Conservation (phyloP, 257 asterid species). For the Solanum ossicruentum region DNA sequence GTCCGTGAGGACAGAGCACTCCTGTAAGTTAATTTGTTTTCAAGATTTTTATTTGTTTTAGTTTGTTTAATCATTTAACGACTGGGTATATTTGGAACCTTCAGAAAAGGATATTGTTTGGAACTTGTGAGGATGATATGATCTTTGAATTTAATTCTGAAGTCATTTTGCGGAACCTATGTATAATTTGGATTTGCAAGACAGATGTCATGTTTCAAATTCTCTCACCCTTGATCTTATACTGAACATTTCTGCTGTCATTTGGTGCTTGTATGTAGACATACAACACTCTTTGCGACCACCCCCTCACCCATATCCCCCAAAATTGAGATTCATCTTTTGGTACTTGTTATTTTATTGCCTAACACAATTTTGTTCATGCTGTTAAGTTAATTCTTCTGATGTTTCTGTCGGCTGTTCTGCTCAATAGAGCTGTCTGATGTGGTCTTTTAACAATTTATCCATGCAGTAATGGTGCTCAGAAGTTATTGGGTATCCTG, state of each 20-base stretch:
- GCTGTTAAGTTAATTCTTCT: not conserved
- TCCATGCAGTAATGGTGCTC: constrained; percentile 48
- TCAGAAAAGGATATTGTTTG: not conserved
- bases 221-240: not conserved
- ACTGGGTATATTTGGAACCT: not conserved
- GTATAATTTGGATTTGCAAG: not conserved
- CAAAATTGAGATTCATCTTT: not conserved
- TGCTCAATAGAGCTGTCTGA: not conserved
- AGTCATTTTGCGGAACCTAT: not conserved
- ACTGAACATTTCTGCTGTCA: not conserved
- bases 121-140: not conserved
- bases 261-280: not conserved
- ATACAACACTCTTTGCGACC: not conserved
- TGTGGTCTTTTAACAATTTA: not conserved
- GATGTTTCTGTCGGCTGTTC: not conserved
- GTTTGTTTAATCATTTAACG: not conserved
- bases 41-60: not conserved
- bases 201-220: not conserved
- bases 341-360: not conserved
- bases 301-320: not conserved
- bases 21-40: constrained; percentile 24
- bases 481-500: constrained; percentile 53
- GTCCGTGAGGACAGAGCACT: constrained; percentile 67
- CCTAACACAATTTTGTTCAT: not conserved
- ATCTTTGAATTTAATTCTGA: not conserved